Conservation (phyloP, 768 basidiomycete genomes). For the Phanerochaete sordida region DNA sequence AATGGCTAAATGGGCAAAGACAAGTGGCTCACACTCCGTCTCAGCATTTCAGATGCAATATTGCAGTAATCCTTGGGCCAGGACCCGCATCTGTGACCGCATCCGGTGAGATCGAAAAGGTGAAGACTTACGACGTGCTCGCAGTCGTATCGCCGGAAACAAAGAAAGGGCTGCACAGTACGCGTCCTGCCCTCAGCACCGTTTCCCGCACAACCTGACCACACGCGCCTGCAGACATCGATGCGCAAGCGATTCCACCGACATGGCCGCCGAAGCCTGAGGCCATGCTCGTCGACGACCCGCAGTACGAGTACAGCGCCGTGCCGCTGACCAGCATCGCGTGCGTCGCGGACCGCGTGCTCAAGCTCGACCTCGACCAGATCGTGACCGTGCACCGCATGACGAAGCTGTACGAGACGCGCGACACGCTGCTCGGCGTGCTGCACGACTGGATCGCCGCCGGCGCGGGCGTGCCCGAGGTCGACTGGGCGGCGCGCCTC, state of each 20-base stretch:
- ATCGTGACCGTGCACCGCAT: constrained; percentile 68
- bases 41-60: constrained; percentile 72
- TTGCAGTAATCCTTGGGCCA: constrained; percentile 69
- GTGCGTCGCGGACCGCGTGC: constrained; percentile 61
- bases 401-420: constrained; percentile 54
- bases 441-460: constrained; percentile 54
- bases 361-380: constrained; percentile 63
- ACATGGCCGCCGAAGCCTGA: constrained; percentile 67
- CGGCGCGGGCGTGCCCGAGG: constrained; percentile 54
- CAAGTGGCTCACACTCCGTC: not conserved
- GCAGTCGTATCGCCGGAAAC: constrained; percentile 65
- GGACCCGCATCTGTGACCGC: constrained; percentile 44
- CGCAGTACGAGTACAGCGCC: constrained; percentile 58
- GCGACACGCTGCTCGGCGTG: constrained; percentile 45
- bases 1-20: not conserved
- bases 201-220: not conserved
- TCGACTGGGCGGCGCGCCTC: constrained; percentile 75
- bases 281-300: constrained; percentile 43
- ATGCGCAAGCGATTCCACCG: constrained; percentile 60
- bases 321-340: constrained; percentile 73
- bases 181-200: not conserved
- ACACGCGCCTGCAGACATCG: constrained; percentile 44
- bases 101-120: constrained; percentile 42
- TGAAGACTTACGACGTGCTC: constrained; percentile 63
- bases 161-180: constrained; percentile 55